These are phyloP conservation scores for Rhododendron molle DNA, from an alignment of 148 eudicot species.

Conservation along the genomic window DNA sequence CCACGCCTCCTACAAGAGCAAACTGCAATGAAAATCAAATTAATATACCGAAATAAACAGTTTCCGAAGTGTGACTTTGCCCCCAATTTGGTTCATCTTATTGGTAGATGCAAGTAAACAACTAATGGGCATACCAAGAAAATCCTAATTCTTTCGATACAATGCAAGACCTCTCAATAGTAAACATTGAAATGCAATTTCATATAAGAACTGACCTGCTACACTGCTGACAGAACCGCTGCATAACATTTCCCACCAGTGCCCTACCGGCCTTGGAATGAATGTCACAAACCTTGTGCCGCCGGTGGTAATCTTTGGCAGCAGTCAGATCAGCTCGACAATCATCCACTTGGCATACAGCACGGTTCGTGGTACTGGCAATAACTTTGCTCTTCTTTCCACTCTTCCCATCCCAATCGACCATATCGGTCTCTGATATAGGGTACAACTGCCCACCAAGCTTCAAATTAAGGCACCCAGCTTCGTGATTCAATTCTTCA, in stretches of 20 bases:
- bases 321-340: slow-evolving; percentile 66
- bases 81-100: not conserved
- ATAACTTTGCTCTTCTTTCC: slow-evolving; percentile 62
- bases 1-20: not conserved
- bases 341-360: slow-evolving; percentile 83
- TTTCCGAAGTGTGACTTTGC: not conserved
- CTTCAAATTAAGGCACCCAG: slow-evolving; percentile 57
- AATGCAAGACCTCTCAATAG: not conserved
- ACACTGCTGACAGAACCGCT: slow-evolving; percentile 98
- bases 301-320: slow-evolving; percentile 83
- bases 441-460: slow-evolving; percentile 74
- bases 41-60: not conserved
- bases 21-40: not conserved
- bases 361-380: slow-evolving; percentile 41
- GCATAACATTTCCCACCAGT: slow-evolving; percentile 62
- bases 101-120: not conserved
- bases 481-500: slow-evolving; percentile 42
- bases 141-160: not conserved
- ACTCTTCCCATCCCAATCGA: slow-evolving; percentile 44
- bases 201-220: slow-evolving; percentile 52
- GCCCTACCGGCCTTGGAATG: slow-evolving; percentile 80
- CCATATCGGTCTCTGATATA: slow-evolving; percentile 37
- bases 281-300: slow-evolving; percentile 86
- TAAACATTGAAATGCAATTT: not conserved
- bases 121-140: not conserved